Evolutionary conservation across 805 yeast genomes (phyloP).

Genomic region (Kuraishia borneana): DNA sequence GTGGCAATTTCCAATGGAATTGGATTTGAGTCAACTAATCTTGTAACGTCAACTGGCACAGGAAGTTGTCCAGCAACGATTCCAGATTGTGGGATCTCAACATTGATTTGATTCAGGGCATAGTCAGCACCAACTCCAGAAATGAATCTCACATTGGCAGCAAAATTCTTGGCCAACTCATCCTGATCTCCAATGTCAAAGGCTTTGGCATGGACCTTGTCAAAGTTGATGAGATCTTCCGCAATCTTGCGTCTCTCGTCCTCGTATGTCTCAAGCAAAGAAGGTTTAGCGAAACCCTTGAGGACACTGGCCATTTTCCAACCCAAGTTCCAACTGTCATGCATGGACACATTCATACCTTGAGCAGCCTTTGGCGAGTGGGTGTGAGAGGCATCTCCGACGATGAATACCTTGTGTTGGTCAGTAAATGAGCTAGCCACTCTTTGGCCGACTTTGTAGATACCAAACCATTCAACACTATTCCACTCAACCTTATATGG

Average conservation of each 20-base stretch:
- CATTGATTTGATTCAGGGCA: constrained; percentile 2
- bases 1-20: constrained; percentile 5
- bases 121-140: constrained; percentile 13
- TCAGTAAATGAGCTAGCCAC: constrained; percentile 11
- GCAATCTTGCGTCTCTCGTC: constrained; percentile 19
- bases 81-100: neutral
- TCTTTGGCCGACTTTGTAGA: constrained; percentile 22
- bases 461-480: constrained; percentile 19
- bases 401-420: constrained; percentile 15
- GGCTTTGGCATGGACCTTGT: constrained; percentile 23
- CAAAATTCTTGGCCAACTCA: constrained; percentile 8
- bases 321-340: constrained; percentile 16
- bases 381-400: constrained; percentile 21
- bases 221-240: constrained; percentile 20
- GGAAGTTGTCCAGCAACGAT: constrained; percentile 6
- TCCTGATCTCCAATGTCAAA: constrained; percentile 10
- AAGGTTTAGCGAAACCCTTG: constrained; percentile 13
- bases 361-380: constrained; percentile 24
- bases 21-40: constrained; percentile 8
- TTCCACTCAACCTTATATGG: constrained; percentile 16
- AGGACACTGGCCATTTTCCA: constrained; percentile 22
- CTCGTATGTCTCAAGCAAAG: constrained; percentile 18
- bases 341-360: constrained; percentile 21
- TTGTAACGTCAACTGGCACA: constrained; percentile 5
- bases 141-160: constrained; percentile 8